Conservation (phyloP, 2,329 filamentous ascomycete species). For the Endothia cerciana region DNA sequence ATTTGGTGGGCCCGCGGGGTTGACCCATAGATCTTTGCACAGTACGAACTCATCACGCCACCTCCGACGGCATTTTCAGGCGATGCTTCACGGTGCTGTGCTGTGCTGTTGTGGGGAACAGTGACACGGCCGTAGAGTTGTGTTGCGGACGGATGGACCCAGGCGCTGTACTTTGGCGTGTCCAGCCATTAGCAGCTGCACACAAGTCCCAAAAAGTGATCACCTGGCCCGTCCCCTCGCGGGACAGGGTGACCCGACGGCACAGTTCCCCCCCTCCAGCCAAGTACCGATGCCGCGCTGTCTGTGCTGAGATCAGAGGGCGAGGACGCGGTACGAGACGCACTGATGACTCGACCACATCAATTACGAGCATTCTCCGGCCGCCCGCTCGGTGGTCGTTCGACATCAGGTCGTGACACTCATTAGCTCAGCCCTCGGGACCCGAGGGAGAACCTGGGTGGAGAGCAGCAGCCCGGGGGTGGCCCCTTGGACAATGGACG, state of each 20-base stretch:
- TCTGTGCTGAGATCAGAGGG: not conserved
- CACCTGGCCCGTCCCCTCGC: slow-evolving; percentile 2
- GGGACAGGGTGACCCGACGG: not conserved
- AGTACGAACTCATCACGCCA: slow-evolving; percentile 15
- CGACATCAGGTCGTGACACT: not conserved
- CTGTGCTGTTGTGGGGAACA: not conserved
- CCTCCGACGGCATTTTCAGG: not conserved
- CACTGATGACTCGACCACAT: not conserved
- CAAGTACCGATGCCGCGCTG: not conserved
- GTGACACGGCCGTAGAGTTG: slow-evolving; percentile 2
- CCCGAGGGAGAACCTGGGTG: slow-evolving; percentile 4
- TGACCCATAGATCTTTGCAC: slow-evolving; percentile 6
- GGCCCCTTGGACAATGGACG: not conserved
- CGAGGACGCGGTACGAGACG: not conserved
- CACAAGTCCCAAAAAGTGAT: slow-evolving; percentile 11
- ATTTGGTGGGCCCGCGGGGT: slow-evolving; percentile 11
- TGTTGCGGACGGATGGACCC: not conserved
- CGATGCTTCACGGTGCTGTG: slow-evolving; percentile 1
- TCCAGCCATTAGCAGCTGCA: slow-evolving; percentile 2
- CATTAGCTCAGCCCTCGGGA: slow-evolving; percentile 12
- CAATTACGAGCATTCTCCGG: not conserved
- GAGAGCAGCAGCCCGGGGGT: not conserved
- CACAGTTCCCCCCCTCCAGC: not conserved
- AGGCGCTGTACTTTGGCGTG: not conserved
- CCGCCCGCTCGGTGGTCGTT: not conserved